Evolutionary conservation across 768 basidiomycete species (phyloP).

Genomic region (Melanogaster broomeanus): DNA sequence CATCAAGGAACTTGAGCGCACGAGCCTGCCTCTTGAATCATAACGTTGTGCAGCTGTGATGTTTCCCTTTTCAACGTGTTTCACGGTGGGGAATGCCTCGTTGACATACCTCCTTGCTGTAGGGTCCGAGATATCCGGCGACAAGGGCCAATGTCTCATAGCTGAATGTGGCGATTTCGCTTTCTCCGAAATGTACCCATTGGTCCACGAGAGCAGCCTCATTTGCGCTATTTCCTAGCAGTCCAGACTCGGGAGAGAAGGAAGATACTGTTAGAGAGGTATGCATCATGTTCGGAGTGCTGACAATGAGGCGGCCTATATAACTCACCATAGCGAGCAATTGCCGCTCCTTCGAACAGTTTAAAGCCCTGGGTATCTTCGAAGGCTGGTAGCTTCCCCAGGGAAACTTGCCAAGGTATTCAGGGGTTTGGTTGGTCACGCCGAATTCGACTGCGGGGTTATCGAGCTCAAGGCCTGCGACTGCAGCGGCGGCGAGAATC

Average conservation of each 20-base stretch:
- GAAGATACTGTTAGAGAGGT: conserved; percentile 18
- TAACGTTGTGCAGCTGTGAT: conserved; percentile 18
- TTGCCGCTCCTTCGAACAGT: conserved; percentile 29
- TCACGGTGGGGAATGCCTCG: not conserved
- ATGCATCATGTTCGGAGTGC: not conserved
- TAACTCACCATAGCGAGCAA: conserved; percentile 29
- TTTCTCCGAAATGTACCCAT: conserved; percentile 32
- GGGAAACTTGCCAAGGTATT: conserved; percentile 31
- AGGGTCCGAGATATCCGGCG: conserved; percentile 18
- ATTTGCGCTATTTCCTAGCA: conserved; percentile 21
- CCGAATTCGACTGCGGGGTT: conserved; percentile 18
- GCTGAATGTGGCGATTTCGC: conserved; percentile 24
- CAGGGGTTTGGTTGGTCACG: conserved; percentile 27
- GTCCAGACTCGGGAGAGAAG: conserved; percentile 24
- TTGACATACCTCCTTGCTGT: conserved; percentile 21
- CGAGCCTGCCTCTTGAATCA: conserved; percentile 20
- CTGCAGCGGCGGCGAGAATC: conserved; percentile 25
- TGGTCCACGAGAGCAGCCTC: conserved; percentile 32
- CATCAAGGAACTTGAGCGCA: conserved; percentile 25
- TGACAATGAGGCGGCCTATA: not conserved
- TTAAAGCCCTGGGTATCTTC: conserved; percentile 23
- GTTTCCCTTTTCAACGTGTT: not conserved
- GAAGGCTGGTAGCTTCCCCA: conserved; percentile 31
- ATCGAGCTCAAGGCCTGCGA: conserved; percentile 29
- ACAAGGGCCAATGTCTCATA: conserved; percentile 19